These are phyloP conservation scores for Amauroascus niger DNA, from an alignment of 2,329 filamentous ascomycete genomes.

Conservation along the genomic window DNA sequence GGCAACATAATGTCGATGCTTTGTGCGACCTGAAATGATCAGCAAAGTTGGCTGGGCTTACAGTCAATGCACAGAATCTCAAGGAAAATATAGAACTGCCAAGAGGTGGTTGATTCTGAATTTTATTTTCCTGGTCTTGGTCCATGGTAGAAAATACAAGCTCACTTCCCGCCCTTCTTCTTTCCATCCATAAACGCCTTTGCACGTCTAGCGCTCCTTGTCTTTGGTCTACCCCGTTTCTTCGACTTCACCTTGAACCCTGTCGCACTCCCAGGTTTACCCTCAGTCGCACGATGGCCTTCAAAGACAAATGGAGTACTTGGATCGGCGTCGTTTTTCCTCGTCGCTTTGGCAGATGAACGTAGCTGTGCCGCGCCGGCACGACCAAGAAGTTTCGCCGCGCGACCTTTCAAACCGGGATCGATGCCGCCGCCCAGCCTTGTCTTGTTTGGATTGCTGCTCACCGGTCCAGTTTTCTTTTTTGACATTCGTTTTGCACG, in stretches of 20 bases:
- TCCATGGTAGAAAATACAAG: no score
- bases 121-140: no score
- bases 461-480: constrained; percentile 31
- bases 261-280: constrained; percentile 22
- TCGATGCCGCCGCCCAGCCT: background rate
- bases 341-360: constrained; percentile 19
- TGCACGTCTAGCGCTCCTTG: constrained; percentile 35
- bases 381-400: constrained; percentile 30
- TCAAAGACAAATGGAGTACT: constrained; percentile 34
- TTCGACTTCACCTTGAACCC: constrained; percentile 32
- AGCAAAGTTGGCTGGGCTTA: no score
- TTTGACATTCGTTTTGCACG: constrained; percentile 56
- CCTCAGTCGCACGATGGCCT: constrained; percentile 35
- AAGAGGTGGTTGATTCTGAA: background rate
- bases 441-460: constrained; percentile 13
- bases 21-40: no score
- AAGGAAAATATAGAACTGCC: no score
- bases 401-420: constrained; percentile 32
- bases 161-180: background rate
- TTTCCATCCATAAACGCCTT: constrained; percentile 31
- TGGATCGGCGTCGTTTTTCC: constrained; percentile 5
- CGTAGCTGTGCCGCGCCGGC: constrained; percentile 31
- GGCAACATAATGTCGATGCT: no score
- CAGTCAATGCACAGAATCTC: no score
- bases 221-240: constrained; percentile 31